Conservation (phyloP, 768 basidiomycete species). For the Russula sp. region DNA sequence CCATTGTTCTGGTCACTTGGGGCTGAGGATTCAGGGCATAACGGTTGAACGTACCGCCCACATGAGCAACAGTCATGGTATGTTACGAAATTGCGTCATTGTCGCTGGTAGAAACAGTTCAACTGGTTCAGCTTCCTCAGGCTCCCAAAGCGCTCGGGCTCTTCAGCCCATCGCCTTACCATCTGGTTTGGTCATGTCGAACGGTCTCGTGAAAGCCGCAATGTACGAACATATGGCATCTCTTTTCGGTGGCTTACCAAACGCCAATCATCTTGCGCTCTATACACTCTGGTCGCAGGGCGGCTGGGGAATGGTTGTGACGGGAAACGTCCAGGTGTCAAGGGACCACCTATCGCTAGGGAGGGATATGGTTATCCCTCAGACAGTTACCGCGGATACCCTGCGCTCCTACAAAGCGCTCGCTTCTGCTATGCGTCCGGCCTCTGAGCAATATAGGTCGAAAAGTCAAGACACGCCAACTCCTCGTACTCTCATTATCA, state of each 20-base stretch:
- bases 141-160: background rate
- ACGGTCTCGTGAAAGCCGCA: conserved; percentile 53
- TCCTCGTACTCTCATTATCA: conserved; percentile 35
- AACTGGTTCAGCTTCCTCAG: background rate
- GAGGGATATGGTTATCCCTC: conserved; percentile 62
- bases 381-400: conserved; percentile 36
- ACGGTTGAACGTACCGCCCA: background rate
- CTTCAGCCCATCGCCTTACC: conserved; percentile 18
- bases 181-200: conserved; percentile 17
- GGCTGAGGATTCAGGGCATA: background rate
- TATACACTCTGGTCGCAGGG: conserved; percentile 72
- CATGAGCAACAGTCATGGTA: conserved; percentile 12
- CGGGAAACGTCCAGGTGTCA: conserved; percentile 78
- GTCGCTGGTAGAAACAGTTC: background rate
- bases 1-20: no score
- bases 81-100: background rate
- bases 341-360: conserved; percentile 60
- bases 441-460: background rate
- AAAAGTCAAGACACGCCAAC: background rate
- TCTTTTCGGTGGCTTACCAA: conserved; percentile 67
- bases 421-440: conserved; percentile 46
- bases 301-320: conserved; percentile 84
- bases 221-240: conserved; percentile 80
- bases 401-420: conserved; percentile 47
- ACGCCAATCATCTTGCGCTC: conserved; percentile 51